Evolutionary conservation across 208 protist genomes (phyloP).

Genomic region (Crithidia acanthocephali): DNA sequence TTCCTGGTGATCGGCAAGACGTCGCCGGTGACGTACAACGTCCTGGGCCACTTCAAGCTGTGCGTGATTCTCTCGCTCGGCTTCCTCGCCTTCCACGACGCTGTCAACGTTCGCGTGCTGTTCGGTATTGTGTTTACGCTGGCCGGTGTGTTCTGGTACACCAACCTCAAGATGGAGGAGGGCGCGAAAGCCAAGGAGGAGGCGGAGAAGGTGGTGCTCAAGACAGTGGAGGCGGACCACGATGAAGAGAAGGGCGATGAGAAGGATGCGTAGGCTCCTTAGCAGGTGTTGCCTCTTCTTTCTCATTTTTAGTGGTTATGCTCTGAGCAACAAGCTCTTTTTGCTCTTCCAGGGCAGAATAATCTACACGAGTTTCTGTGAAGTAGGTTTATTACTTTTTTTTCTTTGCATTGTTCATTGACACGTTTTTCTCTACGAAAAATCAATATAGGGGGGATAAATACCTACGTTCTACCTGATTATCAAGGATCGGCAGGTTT

Average conservation of each 20-base stretch:
- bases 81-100: slow-evolving; percentile 68
- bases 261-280: not conserved
- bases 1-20: slow-evolving; percentile 91
- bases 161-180: slow-evolving; percentile 53
- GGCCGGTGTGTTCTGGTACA: slow-evolving; percentile 83
- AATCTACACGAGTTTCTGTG: no score
- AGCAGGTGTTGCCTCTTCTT: not conserved
- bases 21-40: slow-evolving; percentile 88
- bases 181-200: slow-evolving; percentile 28
- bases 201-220: slow-evolving; percentile 3
- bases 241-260: not conserved
- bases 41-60: slow-evolving; percentile 89
- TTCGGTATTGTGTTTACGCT: slow-evolving; percentile 61
- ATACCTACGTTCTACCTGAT: no score
- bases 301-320: no score
- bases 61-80: slow-evolving; percentile 74
- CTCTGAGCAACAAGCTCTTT: no score
- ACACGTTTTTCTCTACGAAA: no score
- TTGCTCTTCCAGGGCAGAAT: no score
- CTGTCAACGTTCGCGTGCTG: slow-evolving; percentile 36
- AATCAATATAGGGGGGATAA: no score
- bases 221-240: slow-evolving; percentile 13
- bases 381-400: no score
- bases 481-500: not conserved
- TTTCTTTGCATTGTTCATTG: no score